Evolutionary conservation across 2,329 filamentous ascomycete genomes (phyloP), one percentile per base, ranked within the genome.

Genomic region (Colletotrichum graminicola): DNA sequence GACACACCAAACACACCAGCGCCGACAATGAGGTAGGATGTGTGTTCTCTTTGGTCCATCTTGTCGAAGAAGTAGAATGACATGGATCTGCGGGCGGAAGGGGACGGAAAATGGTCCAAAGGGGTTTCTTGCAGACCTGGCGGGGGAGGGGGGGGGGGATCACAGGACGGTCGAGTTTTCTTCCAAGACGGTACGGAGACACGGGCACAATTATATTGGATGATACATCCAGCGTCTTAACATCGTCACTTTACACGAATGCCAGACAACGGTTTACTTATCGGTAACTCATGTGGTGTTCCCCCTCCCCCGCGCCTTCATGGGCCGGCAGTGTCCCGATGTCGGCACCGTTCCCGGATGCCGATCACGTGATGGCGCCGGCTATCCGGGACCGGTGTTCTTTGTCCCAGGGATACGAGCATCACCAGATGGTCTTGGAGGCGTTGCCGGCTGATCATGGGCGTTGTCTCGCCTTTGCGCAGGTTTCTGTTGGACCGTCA

Each of bases 1-100:
- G 88, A 90, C 45, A 87, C 86, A 47, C 90, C 91, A 76, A 92
- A 92, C 39, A 90, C 88, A 55, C 91, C 91, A 10, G 88, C 88
- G 43, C 91, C 91, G 54, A 92, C 80, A 67, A 92, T 91, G 68
- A 92, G 80, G 75, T 86, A 87, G 18, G 84, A 85, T 16, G 72
- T 2, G 34, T 36, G 51, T 11, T 66, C 61, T 26, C 32, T 45
- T 5, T 66, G 49, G 26, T 65, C 47, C 72, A 73, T 73, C 43
- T 36, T 72, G 39, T 52, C 34, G 23, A 26, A 55, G 18, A 21
- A 43, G 54, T 56, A 49, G 18, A 14, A 55, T 68, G 59, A 63
- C 61, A 63, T 63, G 61, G 49, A 68, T 60, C 54, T 61, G 66
- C 57, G 49, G 41, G 26, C 32, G 43, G 8, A 16, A 49, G 12